A percentile compares a stretch with the other conserved stretches of the same genome.
Evolutionary conservation across 2,329 filamentous ascomycete genomes (phyloP).

Genomic region (Diaporthe vaccinii): DNA sequence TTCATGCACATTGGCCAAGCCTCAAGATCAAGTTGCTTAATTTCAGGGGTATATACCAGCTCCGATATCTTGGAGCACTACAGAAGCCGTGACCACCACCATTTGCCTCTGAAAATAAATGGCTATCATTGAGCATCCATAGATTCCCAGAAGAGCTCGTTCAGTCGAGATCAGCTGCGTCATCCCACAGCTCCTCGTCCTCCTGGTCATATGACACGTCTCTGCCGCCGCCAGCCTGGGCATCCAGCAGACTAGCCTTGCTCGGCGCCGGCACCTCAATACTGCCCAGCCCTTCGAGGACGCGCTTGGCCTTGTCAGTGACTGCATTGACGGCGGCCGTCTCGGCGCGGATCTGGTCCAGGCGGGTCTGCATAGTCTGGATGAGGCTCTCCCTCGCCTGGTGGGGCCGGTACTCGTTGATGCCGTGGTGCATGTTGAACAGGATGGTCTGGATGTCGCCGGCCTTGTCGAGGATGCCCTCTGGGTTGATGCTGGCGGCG

Average conservation of each 20-base stretch:
- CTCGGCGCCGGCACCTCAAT: conserved; percentile 53
- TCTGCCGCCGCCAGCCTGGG: neutral
- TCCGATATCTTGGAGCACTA: neutral
- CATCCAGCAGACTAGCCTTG: neutral
- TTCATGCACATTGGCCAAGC: neutral
- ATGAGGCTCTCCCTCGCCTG: conserved; percentile 92
- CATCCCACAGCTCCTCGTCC: conserved; percentile 34
- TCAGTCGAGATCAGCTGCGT: conserved; percentile 6
- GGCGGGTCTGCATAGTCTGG: conserved; percentile 86
- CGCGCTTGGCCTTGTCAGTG: conserved; percentile 78
- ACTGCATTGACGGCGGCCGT: conserved; percentile 77
- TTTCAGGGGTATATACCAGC: conserved; percentile 30
- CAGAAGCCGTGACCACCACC: neutral
- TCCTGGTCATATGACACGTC: neutral
- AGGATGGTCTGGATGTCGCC: conserved; percentile 85
- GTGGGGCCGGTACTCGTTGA: conserved; percentile 95
- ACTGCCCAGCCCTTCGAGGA: conserved; percentile 78
- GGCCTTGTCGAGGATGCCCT: conserved; percentile 77
- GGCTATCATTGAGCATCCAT: neutral
- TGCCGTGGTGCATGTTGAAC: conserved; percentile 91
- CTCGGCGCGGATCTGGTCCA: conserved; percentile 80
- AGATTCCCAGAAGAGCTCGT: no score
- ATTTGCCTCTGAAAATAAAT: neutral
- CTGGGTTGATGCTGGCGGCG: conserved; percentile 75
- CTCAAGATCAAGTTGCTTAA: neutral